phyloP scores from a whole-genome alignment of 2,329 filamentous ascomycete species.

The Xylariaceae sp. region DNA sequence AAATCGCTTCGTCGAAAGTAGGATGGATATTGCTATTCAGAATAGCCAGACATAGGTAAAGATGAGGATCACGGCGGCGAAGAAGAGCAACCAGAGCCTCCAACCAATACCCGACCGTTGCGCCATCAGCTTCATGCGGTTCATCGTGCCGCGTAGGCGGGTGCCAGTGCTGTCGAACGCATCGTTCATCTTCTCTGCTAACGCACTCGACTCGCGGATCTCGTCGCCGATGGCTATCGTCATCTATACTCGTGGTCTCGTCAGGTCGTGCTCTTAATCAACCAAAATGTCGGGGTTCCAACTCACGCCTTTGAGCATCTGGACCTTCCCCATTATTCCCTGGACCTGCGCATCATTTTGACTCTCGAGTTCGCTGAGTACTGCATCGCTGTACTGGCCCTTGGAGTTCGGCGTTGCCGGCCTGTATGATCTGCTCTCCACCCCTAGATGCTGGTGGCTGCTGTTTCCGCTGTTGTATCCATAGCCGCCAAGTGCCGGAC shows the following conservation, averaged over 20 bases:
- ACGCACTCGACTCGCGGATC: constrained; percentile 81
- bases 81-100: constrained; percentile 91
- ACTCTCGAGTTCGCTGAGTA: constrained; percentile 88
- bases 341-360: constrained; percentile 90
- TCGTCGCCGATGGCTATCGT: constrained; percentile 92
- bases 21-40: constrained; percentile 37
- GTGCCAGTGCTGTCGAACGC: constrained; percentile 81
- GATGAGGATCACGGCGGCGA: constrained; percentile 73
- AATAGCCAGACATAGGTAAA: constrained; percentile 95
- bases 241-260: constrained; percentile 51
- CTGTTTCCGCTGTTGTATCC: constrained; percentile 41
- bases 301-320: constrained; percentile 81
- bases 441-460: constrained; percentile 24
- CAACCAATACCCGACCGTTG: constrained; percentile 91
- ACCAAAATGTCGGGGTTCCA: constrained; percentile 6
- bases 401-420: constrained; percentile 68
- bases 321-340: constrained; percentile 87
- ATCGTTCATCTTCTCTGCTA: constrained; percentile 95
- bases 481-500: constrained; percentile 38
- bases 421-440: constrained; percentile 45
- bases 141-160: constrained; percentile 88
- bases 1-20: background rate
- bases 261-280: background rate
- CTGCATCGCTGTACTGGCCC: constrained; percentile 90
- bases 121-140: constrained; percentile 93